phyloP scores from a whole-genome alignment of 176 grass and related monocot genomes.

The Eragrostis curvula region DNA sequence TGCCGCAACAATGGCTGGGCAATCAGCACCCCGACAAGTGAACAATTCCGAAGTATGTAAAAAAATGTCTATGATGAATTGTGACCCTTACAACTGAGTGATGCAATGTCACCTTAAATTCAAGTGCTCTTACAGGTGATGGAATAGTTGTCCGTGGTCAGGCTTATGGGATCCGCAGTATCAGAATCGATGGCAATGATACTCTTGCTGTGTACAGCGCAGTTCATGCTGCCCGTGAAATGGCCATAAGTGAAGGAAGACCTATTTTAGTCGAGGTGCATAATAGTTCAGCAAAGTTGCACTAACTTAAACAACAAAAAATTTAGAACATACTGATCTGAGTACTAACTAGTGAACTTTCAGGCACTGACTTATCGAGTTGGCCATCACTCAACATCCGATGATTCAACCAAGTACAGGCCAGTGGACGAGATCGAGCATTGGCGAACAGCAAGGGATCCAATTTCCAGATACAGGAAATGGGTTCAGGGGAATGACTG shows the following conservation, averaged over 20 bases:
- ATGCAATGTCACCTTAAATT: constrained; percentile 23
- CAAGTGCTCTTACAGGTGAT: constrained; percentile 70
- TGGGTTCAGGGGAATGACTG: constrained; percentile 92
- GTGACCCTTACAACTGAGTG: not conserved
- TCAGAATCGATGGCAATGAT: constrained; percentile 92
- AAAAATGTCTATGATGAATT: constrained; percentile 12
- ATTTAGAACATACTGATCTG: not conserved
- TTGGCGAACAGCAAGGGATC: constrained; percentile 83
- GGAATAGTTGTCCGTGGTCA: constrained; percentile 82
- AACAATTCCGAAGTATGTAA: constrained; percentile 95
- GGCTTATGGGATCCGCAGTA: constrained; percentile 88
- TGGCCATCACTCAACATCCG: constrained; percentile 96
- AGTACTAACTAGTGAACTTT: constrained; percentile 29
- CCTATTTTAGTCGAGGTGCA: constrained; percentile 93
- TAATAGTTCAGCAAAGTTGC: constrained; percentile 6
- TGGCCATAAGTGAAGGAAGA: constrained; percentile 78
- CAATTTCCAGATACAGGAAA: constrained; percentile 90
- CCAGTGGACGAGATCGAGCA: constrained; percentile 89
- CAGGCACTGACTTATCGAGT: constrained; percentile 95
- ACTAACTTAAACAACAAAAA: not conserved
- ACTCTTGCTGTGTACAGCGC: constrained; percentile 91
- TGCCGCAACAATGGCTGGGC: constrained; percentile 99
- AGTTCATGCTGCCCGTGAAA: constrained; percentile 83
- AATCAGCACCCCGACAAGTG: constrained; percentile 86
- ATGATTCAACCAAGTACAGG: constrained; percentile 98